Conservation (phyloP, 2,329 filamentous ascomycete genomes). For the Claviceps sp. region DNA sequence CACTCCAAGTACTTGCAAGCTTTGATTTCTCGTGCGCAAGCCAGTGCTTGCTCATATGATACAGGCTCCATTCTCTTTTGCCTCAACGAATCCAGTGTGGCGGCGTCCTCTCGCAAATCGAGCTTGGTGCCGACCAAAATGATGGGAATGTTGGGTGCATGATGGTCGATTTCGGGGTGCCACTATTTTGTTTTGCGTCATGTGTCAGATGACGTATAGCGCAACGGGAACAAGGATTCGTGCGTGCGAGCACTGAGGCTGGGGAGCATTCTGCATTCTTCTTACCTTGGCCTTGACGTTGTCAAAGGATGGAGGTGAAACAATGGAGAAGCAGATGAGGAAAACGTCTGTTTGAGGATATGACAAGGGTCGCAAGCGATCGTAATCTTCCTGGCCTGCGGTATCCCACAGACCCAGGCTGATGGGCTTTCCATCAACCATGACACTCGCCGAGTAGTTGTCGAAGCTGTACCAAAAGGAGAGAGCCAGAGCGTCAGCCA, state of each 20-base stretch:
- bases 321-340: constrained; percentile 95
- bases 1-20: constrained; percentile 98
- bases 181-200: constrained; percentile 42
- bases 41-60: constrained; percentile 71
- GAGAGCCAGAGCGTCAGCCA: constrained; percentile 3
- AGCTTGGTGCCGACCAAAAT: constrained; percentile 96
- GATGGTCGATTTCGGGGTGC: constrained; percentile 95
- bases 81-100: constrained; percentile 67
- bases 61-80: constrained; percentile 87
- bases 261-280: neutral
- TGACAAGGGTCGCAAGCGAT: constrained; percentile 82
- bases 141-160: constrained; percentile 88
- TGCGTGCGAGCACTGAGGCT: neutral
- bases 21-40: constrained; percentile 84
- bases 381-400: constrained; percentile 96
- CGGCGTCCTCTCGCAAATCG: constrained; percentile 80
- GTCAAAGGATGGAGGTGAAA: constrained; percentile 94
- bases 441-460: constrained; percentile 97
- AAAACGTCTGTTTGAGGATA: constrained; percentile 99
- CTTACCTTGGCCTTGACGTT: constrained; percentile 96
- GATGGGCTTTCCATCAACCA: constrained; percentile 97
- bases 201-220: neutral
- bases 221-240: too few species aligned
- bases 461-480: constrained; percentile 55
- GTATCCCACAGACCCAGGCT: constrained; percentile 97